These are phyloP conservation scores for Pulicaria dysenterica DNA, from an alignment of 129 eudicot species.

Conservation along the genomic window DNA sequence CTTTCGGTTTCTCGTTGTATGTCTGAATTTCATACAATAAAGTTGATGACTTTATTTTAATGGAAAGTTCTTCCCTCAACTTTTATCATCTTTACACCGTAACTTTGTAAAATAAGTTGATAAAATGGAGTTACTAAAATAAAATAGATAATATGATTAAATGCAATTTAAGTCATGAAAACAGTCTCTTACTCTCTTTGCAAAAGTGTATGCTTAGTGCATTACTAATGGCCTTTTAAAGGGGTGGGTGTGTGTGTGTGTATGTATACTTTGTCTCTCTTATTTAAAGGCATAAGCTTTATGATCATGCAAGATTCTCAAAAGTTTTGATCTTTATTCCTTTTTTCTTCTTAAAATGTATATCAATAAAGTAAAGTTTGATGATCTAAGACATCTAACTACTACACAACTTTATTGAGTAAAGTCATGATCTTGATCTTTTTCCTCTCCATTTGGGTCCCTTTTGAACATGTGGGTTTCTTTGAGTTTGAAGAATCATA, in stretches of 20 bases:
- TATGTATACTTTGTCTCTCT: constrained; percentile 6
- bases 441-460: constrained; percentile 31
- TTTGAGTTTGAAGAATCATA: constrained; percentile 23
- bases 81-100: constrained; percentile 36
- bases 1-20: constrained; percentile 12
- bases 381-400: constrained; percentile 50
- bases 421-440: constrained; percentile 39
- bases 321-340: constrained; percentile 39
- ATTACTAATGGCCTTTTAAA: background rate
- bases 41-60: constrained; percentile 18
- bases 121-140: background rate
- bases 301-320: constrained; percentile 72
- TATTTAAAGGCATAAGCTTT: constrained; percentile 36
- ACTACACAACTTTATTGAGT: constrained; percentile 20
- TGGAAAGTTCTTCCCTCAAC: constrained; percentile 43
- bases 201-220: background rate
- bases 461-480: constrained; percentile 24
- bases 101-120: constrained; percentile 14
- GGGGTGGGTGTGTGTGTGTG: background rate
- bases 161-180: constrained; percentile 15
- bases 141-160: too few species aligned
- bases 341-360: constrained; percentile 22
- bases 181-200: background rate
- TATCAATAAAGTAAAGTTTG: constrained; percentile 34
- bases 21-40: constrained; percentile 13